Evolutionary conservation across 2,329 filamentous ascomycete genomes (phyloP).

Genomic region (Neofusicoccum ribis): DNA sequence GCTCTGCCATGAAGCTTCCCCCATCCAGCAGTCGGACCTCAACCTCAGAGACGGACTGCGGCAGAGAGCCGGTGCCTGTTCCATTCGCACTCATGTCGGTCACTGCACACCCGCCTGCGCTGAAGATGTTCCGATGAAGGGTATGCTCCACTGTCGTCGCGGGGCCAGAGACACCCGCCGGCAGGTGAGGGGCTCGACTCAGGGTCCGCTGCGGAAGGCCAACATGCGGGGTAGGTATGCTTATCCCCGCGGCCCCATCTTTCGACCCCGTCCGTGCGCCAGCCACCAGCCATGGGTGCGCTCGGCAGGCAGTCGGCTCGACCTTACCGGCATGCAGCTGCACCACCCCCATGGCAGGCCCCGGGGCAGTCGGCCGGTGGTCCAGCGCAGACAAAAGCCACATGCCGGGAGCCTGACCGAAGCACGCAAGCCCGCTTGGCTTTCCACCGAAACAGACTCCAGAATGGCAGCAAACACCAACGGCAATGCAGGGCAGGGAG

Average conservation of each 20-base stretch:
- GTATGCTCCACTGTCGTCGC: neutral
- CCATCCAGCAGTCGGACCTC: conserved; percentile 33
- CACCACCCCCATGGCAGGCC: neutral
- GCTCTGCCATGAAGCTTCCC: conserved; percentile 34
- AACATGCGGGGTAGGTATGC: neutral
- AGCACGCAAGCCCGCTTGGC: neutral
- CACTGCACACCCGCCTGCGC: too few relatives aligned
- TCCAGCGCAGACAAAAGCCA: neutral
- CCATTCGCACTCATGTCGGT: too few relatives aligned
- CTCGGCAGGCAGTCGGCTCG: neutral
- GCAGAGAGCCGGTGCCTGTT: conserved; percentile 12
- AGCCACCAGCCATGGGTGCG: neutral
- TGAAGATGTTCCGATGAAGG: neutral
- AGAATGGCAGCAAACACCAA: neutral
- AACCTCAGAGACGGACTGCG: conserved; percentile 27
- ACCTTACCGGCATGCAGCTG: neutral
- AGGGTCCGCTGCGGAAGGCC: neutral
- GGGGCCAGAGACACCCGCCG: neutral
- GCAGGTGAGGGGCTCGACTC: neutral
- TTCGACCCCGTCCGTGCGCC: neutral
- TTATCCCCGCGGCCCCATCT: neutral
- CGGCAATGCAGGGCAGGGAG: neutral
- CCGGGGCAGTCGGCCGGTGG: neutral
- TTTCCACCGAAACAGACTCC: neutral
- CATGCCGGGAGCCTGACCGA: neutral